Percentiles rank a stretch among this genome's conserved stretches.
Conservation (phyloP, 768 basidiomycete species). For the Podaxis carcinomalis region DNA sequence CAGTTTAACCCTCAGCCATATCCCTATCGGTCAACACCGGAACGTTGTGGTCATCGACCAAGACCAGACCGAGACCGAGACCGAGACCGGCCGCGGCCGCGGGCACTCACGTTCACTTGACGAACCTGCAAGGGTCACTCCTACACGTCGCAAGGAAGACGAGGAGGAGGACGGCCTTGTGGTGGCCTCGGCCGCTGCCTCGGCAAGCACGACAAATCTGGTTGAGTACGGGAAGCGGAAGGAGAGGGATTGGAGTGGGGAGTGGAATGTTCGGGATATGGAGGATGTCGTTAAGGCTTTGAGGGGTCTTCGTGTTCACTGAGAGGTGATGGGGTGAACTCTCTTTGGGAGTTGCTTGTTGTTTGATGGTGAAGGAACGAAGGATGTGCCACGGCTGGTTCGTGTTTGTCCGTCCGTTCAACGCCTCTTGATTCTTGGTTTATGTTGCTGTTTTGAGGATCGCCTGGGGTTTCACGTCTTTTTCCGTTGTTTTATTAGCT, state of each 20-base stretch:
- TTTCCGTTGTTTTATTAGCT: background rate
- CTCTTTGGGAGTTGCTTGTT: background rate
- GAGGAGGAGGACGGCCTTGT: no score
- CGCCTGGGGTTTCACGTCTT: background rate
- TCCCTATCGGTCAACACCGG: background rate
- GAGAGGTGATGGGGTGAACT: background rate
- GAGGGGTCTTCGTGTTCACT: slow-evolving; percentile 23
- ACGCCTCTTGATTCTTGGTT: background rate
- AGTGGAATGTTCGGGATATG: slow-evolving; percentile 35
- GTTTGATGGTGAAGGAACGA: background rate
- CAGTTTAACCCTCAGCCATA: slow-evolving; percentile 12
- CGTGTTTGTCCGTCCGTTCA: background rate
- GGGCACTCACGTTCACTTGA: background rate
- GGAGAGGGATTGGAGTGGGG: slow-evolving; percentile 35
- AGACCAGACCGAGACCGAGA: background rate
- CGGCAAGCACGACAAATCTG: background rate
- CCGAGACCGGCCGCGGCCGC: background rate
- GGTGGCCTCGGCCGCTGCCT: background rate
- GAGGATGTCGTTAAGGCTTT: slow-evolving; percentile 26
- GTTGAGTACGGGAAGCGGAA: slow-evolving; percentile 24
- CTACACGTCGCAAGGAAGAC: background rate
- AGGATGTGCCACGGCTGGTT: background rate
- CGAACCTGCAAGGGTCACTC: background rate
- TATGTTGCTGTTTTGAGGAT: background rate
- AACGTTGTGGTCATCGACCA: slow-evolving; percentile 7